Evolutionary conservation across 1,284 basidiomycete species (phyloP).

Genomic region (Peniophora sp.): DNA sequence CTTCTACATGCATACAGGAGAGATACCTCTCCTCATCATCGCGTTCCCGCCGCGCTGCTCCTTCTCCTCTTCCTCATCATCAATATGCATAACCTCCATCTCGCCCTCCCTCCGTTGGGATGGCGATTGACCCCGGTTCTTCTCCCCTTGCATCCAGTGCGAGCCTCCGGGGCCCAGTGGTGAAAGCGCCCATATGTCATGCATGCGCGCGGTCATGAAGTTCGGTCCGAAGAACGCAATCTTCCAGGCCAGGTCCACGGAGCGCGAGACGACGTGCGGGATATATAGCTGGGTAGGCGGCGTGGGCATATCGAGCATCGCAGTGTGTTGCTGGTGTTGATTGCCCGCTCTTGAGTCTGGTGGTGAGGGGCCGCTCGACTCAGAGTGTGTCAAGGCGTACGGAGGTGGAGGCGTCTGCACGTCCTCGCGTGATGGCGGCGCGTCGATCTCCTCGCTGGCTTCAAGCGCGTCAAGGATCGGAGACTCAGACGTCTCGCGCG

Average conservation of each 20-base stretch:
- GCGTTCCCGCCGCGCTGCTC: background rate
- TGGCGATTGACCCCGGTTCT: constrained; percentile 3
- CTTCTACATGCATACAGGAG: constrained; percentile 39
- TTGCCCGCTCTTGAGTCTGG: background rate
- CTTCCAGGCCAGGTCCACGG: constrained; percentile 13
- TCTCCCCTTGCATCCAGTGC: background rate
- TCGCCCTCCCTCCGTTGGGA: constrained; percentile 2
- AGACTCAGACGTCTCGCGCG: too few relatives aligned
- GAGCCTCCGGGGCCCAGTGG: constrained; percentile 5
- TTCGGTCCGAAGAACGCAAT: constrained; percentile 13
- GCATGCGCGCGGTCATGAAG: constrained; percentile 13
- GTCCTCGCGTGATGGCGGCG: background rate
- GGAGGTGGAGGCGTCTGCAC: background rate
- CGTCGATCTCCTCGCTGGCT: constrained; percentile 6
- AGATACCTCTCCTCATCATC: constrained; percentile 16
- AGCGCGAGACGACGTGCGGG: constrained; percentile 11
- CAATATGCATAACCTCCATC: constrained; percentile 1
- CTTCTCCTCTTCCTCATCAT: background rate
- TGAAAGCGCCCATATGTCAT: constrained; percentile 13
- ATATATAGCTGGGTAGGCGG: constrained; percentile 2
- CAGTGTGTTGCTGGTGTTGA: background rate
- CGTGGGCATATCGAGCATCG: background rate
- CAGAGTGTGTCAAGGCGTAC: constrained; percentile 5
- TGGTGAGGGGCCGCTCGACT: background rate
- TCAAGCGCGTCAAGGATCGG: background rate